Evolutionary conservation across 345 rosid genomes (phyloP).

Genomic region (Erucastrum elatum): DNA sequence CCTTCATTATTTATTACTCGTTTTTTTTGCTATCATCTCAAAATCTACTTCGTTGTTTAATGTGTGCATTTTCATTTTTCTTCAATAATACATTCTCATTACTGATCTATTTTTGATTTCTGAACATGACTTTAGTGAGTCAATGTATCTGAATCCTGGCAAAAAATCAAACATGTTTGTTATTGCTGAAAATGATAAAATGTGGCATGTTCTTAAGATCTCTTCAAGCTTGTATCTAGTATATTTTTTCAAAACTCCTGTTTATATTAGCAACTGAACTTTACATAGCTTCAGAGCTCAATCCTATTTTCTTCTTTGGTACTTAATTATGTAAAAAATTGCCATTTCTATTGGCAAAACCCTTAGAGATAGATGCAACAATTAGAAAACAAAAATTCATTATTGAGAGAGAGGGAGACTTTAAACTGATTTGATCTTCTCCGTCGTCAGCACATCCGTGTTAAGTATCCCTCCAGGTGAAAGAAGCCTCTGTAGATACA

Average conservation of each 20-base stretch:
- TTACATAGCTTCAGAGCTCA: not conserved
- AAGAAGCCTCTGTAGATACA: conserved; percentile 59
- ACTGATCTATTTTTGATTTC: not conserved
- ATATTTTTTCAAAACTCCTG: not conserved
- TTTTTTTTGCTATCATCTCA: conserved; percentile 11
- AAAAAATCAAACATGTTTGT: not conserved
- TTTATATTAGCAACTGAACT: not conserved
- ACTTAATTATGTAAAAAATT: not conserved
- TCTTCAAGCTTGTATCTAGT: not conserved
- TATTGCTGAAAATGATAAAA: not conserved
- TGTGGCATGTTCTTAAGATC: not conserved
- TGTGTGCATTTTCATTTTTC: not conserved
- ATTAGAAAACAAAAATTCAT: conserved; percentile 3
- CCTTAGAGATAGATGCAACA: not conserved
- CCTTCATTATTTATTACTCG: not conserved
- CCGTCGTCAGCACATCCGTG: conserved; percentile 43
- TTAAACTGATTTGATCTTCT: conserved; percentile 47
- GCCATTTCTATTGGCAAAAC: not conserved
- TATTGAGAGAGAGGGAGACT: not conserved
- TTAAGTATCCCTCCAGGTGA: conserved; percentile 57
- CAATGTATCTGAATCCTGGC: not conserved
- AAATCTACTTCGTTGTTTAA: not conserved
- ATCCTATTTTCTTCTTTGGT: not conserved
- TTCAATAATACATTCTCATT: not conserved
- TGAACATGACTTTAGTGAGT: not conserved